Conservation (phyloP, 768 basidiomycete species). For the Auricularia cornea region DNA sequence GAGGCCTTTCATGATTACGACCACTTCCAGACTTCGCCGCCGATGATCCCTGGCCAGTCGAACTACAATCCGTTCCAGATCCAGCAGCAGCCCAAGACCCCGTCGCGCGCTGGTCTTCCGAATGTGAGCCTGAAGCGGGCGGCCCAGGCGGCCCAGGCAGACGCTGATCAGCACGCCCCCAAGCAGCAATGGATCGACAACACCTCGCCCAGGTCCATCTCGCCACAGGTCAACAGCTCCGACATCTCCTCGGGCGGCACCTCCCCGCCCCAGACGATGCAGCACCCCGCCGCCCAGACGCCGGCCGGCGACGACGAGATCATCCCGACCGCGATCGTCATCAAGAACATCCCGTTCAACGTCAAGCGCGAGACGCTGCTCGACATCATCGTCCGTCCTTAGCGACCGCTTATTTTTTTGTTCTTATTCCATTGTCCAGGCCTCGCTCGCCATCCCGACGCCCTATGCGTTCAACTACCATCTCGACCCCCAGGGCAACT, state of each 20-base stretch:
- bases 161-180: slow-evolving; percentile 8
- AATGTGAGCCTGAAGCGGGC: slow-evolving; percentile 55
- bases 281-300: slow-evolving; percentile 2
- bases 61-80: slow-evolving; percentile 45
- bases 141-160: slow-evolving; percentile 15
- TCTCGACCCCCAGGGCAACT: slow-evolving; percentile 90
- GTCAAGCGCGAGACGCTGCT: slow-evolving; percentile 94
- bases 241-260: slow-evolving; percentile 79
- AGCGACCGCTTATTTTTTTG: slow-evolving; percentile 2
- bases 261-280: slow-evolving; percentile 54
- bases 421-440: slow-evolving; percentile 34
- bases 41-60: slow-evolving; percentile 42
- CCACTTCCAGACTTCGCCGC: slow-evolving; percentile 61
- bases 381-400: slow-evolving; percentile 79
- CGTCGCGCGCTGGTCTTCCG: slow-evolving; percentile 61
- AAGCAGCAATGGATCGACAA: slow-evolving; percentile 85
- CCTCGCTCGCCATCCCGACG: slow-evolving; percentile 86
- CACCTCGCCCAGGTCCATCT: slow-evolving; percentile 72
- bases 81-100: slow-evolving; percentile 66
- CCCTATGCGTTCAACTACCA: slow-evolving; percentile 99
- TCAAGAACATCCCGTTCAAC: slow-evolving; percentile 99
- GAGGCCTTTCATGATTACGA: slow-evolving; percentile 82
- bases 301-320: slow-evolving; percentile 74
- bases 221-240: slow-evolving; percentile 71
- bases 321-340: slow-evolving; percentile 98